Evolutionary conservation across 1,139 yeast species (phyloP), one percentile per base, ranked within the genome.

Genomic region (Zhuliangozyma blackwelliae): DNA sequence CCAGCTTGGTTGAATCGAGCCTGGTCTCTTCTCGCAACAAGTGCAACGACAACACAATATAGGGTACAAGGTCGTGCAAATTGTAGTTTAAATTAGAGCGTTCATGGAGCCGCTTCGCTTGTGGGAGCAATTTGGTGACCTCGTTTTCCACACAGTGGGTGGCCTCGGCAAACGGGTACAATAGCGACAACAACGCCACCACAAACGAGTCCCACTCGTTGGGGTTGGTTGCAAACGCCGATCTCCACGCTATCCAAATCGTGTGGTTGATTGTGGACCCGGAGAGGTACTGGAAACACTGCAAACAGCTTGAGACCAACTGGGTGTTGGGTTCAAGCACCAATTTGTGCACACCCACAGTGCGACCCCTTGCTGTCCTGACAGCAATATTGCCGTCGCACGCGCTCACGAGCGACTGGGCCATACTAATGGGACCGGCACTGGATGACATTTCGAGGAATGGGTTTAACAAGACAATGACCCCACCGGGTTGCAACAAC

Each of bases 11-110:
- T 2, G 77, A 59, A 48, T 84, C 79, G 28, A 92, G 63, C 39
- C 75, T 69, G 31, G 72, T 59, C 44, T 90, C 97, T 55, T 92
- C 97, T 40, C 90, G 63, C 3, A 88, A 61, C 27, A 88, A 53
- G 61, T 90, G 97, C 29, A 90, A 57, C 0, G 89, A 77, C 26
- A 85, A 59, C 0, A 81, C 68, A n/a, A 87, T 68, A 43, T 75
- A 79, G 1, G 88, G 86, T 2, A 80, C 58, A 50, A 77, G 57
- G 31, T 76, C 77, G 9, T 63, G 56, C 30, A 78, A 55, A 2
- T 69, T 58, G 44, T 70, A 72, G 40, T 62, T 59, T 33, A 60
- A 46, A 22, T 57, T 49, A 34, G 57, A 49, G 2, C 55, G 38
- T 10, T 51, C 49, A 27, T 60, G 63, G 5, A 75, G 54, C 5